A percentile compares a stretch with the other conserved stretches of the same genome.
Evolutionary conservation across 2,329 filamentous ascomycete genomes (phyloP).

Genomic region (Clarireedia hainanense): DNA sequence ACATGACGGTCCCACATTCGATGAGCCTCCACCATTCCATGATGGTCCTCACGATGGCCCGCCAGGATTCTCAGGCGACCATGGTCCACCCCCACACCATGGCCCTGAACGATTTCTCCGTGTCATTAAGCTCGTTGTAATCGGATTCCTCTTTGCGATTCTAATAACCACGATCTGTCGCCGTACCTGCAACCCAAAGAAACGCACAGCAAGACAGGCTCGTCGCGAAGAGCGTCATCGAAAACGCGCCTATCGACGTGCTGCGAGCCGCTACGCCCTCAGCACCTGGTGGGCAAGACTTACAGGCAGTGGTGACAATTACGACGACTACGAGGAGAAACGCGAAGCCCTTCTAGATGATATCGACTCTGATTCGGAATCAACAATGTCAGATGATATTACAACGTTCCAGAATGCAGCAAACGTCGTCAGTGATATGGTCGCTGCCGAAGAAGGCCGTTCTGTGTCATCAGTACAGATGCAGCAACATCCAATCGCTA

Average conservation of each 20-base stretch:
- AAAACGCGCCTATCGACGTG: constrained; percentile 13
- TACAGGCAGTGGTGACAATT: constrained; percentile 11
- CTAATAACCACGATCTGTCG: constrained; percentile 18
- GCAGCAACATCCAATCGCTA: background rate
- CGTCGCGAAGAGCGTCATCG: constrained; percentile 16
- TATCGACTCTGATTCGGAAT: constrained; percentile 17
- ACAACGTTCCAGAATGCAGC: constrained; percentile 18
- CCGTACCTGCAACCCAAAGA: constrained; percentile 12
- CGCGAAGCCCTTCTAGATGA: constrained; percentile 10
- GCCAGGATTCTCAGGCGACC: background rate
- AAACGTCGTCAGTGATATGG: constrained; percentile 19
- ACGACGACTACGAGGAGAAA: constrained; percentile 18
- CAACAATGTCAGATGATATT: constrained; percentile 20
- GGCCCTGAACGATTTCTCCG: constrained; percentile 1
- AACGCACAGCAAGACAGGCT: constrained; percentile 12
- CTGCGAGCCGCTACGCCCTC: constrained; percentile 15
- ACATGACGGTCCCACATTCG: background rate
- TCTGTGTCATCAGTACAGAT: background rate
- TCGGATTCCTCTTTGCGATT: constrained; percentile 22
- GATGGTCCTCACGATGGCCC: background rate
- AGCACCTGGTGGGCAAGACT: constrained; percentile 11
- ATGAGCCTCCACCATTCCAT: background rate
- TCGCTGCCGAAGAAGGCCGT: constrained; percentile 14
- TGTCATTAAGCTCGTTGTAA: constrained; percentile 16
- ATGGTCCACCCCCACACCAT: background rate